Percentiles rank a stretch among this genome's conserved stretches.
These are phyloP conservation scores for Microdochium trichocladiopsis DNA, from an alignment of 2,329 filamentous ascomycete species.

Conservation along the genomic window DNA sequence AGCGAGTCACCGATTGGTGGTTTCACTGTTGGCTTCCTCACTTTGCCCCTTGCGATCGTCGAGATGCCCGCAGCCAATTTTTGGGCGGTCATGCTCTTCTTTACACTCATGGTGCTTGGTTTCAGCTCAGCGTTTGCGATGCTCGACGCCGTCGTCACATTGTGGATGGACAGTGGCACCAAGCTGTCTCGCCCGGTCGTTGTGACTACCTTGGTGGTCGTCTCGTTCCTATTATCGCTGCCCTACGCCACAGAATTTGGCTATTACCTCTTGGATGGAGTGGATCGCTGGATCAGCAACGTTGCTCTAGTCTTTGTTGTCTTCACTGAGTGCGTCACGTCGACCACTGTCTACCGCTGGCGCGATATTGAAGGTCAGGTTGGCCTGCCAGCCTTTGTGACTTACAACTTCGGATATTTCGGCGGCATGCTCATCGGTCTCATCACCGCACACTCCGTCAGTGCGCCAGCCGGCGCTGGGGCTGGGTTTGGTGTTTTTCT, in stretches of 20 bases:
- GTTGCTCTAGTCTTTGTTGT: slow-evolving; percentile 47
- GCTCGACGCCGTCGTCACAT: slow-evolving; percentile 47
- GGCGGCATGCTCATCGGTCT: slow-evolving; percentile 45
- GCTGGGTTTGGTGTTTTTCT: slow-evolving; percentile 47
- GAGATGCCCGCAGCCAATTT: slow-evolving; percentile 50
- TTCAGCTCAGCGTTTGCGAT: slow-evolving; percentile 53
- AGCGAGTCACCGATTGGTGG: slow-evolving; percentile 35
- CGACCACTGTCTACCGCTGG: slow-evolving; percentile 47
- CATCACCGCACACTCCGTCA: slow-evolving; percentile 36
- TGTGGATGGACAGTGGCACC: slow-evolving; percentile 44
- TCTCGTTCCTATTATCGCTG: slow-evolving; percentile 46
- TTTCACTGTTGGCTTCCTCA: slow-evolving; percentile 52
- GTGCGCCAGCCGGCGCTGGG: slow-evolving; percentile 35
- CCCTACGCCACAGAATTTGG: slow-evolving; percentile 52
- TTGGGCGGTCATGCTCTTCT: slow-evolving; percentile 51
- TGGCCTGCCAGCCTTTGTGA: slow-evolving; percentile 31
- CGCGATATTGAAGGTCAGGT: slow-evolving; percentile 35
- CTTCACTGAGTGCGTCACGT: slow-evolving; percentile 41
- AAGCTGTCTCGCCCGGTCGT: slow-evolving; percentile 37
- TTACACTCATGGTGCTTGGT: slow-evolving; percentile 50
- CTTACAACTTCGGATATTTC: slow-evolving; percentile 45
- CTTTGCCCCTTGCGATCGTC: slow-evolving; percentile 45
- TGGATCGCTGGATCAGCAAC: slow-evolving; percentile 51
- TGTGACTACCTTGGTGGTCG: slow-evolving; percentile 38
- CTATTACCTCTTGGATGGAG: slow-evolving; percentile 45